Evolutionary conservation across 768 basidiomycete species (phyloP), one percentile per base, ranked within the genome.

Genomic region (Neoboletus magnificus): DNA sequence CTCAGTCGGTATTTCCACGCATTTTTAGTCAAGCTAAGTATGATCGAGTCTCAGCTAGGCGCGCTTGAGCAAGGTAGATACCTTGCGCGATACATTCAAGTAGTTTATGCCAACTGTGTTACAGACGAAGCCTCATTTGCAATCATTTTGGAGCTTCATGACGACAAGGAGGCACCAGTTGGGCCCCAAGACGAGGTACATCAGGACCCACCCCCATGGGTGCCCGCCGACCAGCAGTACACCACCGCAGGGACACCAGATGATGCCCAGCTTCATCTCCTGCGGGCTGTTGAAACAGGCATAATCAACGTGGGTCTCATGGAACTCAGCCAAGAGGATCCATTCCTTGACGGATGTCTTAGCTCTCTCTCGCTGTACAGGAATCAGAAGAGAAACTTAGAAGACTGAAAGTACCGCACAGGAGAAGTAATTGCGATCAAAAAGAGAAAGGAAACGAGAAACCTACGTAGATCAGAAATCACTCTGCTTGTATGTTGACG

Each of bases 251-350:
- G 83, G 15, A 73, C 77, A 16, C 76, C 82, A n/a, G 83, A 88
- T 30, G 70, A 82, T 37, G 82, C 87, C 27, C 85, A 91, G 67
- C 72, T 90, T 18, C 85, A 89, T 61, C 79, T 91, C 74, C 72
- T 93, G 50, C 79, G 91, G 23, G 86, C 86, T 13, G 88, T 93
- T 8, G 89, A 91, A 62, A 93, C 91, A 1, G 91, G 91, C 4
- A 82, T 93, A 42, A 81, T 93, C 49, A 90, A 87, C 66, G 91
- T 86, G 66, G 63, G 82, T 63, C 32, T 46, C 22, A 6, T 45
- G 55, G 13, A 32, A 20, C 41, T 58, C 25, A 4, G 13, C 20
- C 5, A 20, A 11, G 16, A 10, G 15, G 29, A 39, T 56, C 13
- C 22, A 33, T 22, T 51, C 20, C 25, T 45, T 58, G 55, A 60